A percentile compares a stretch with the other conserved stretches of the same genome.
Evolutionary conservation across 257 asterid species (phyloP).

Genomic region (Eustoma russellianum): DNA sequence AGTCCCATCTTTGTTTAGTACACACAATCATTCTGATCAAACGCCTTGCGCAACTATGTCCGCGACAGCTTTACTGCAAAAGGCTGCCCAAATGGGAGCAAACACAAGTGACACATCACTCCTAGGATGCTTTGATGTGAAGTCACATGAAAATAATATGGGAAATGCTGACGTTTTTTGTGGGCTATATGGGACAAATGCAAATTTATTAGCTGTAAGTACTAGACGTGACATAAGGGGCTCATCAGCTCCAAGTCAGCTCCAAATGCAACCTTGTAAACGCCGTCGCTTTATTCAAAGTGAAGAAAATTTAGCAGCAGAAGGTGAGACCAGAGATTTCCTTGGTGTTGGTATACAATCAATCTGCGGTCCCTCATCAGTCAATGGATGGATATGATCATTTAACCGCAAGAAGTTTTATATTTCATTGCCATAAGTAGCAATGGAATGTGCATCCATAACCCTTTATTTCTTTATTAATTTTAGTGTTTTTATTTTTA

Average conservation of each 20-base stretch:
- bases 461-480: no score
- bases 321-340: slow-evolving; percentile 86
- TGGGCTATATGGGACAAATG: slow-evolving; percentile 35
- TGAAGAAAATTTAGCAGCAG: slow-evolving; percentile 13
- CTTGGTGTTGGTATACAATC: slow-evolving; percentile 84
- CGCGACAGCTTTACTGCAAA: slow-evolving; percentile 82
- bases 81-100: slow-evolving; percentile 70
- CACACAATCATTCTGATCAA: slow-evolving; percentile 30
- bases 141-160: slow-evolving; percentile 16
- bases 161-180: slow-evolving; percentile 30
- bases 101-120: slow-evolving; percentile 37
- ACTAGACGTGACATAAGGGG: slow-evolving; percentile 21
- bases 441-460: no score
- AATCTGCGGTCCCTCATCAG: slow-evolving; percentile 68
- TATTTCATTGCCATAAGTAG: background rate
- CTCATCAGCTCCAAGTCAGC: slow-evolving; percentile 20
- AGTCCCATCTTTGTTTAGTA: slow-evolving; percentile 55
- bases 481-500: no score
- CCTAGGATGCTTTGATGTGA: slow-evolving; percentile 36
- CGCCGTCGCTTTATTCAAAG: slow-evolving; percentile 25
- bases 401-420: no score
- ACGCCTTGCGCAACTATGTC: slow-evolving; percentile 39
- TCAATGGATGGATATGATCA: slow-evolving; percentile 77
- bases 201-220: slow-evolving; percentile 36
- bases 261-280: slow-evolving; percentile 52